Evolutionary conservation across 768 basidiomycete species (phyloP).

Genomic region (Kwoniella newhampshirensis): DNA sequence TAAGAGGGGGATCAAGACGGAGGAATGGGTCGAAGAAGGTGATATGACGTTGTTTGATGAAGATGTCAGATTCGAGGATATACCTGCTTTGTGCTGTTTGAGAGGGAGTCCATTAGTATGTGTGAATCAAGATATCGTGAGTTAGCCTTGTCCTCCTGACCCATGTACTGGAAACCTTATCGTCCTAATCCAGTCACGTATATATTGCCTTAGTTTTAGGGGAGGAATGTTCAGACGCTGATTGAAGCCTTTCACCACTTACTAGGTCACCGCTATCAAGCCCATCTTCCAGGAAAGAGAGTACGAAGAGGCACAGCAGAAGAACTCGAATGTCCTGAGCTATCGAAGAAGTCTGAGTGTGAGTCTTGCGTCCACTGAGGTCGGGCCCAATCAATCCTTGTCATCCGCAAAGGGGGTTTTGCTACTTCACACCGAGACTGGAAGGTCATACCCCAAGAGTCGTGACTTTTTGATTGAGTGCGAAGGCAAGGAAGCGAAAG

Average conservation of each 20-base stretch:
- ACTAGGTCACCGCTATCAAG: conserved; percentile 50
- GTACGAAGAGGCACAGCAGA: conserved; percentile 47
- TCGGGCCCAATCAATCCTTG: neutral
- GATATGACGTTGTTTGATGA: conserved; percentile 38
- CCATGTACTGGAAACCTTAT: no score
- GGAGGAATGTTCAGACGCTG: neutral
- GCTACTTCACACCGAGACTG: no score
- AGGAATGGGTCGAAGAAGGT: conserved; percentile 4
- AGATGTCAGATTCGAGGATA: conserved; percentile 40
- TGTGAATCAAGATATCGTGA: conserved; percentile 52
- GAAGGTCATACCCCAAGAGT: no score
- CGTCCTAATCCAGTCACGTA: no score
- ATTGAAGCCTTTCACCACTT: no score
- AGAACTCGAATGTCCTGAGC: conserved; percentile 51
- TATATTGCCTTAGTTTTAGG: no score
- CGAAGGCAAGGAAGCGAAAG: no score
- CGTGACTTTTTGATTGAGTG: no score
- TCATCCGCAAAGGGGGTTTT: no score
- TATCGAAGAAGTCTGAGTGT: conserved; percentile 52
- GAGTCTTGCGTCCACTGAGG: no score
- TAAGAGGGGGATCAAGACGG: neutral
- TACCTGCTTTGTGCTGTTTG: conserved; percentile 39
- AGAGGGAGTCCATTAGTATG: conserved; percentile 47
- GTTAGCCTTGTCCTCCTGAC: conserved; percentile 6
- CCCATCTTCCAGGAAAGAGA: conserved; percentile 49